These are phyloP conservation scores for Nothomitra cinnamomea DNA, from an alignment of 2,329 filamentous ascomycete genomes.

Conservation along the genomic window DNA sequence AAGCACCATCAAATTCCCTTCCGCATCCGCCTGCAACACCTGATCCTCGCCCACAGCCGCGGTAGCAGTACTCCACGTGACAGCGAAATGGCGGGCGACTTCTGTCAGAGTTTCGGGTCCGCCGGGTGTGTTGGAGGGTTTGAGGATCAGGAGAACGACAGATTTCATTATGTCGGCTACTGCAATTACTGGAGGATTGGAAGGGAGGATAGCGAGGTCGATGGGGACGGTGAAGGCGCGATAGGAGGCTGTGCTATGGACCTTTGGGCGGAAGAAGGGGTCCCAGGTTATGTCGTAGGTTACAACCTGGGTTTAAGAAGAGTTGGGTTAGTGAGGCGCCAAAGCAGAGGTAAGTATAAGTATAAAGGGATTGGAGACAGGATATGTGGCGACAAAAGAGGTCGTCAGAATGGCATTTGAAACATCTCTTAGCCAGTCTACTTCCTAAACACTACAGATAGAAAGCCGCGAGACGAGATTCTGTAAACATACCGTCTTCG, in stretches of 20 bases:
- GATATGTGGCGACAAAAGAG: too few relatives aligned
- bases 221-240: constrained; percentile 72
- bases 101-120: constrained; percentile 50
- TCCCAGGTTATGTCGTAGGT: background rate
- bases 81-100: constrained; percentile 63
- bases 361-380: too few relatives aligned
- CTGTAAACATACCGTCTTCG: constrained; percentile 54
- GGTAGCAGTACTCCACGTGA: constrained; percentile 67
- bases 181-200: constrained; percentile 37
- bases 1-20: constrained; percentile 77
- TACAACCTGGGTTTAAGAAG: background rate
- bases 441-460: too few relatives aligned
- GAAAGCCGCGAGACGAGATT: too few relatives aligned
- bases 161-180: constrained; percentile 93
- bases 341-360: too few relatives aligned
- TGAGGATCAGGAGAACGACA: constrained; percentile 59
- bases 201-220: constrained; percentile 45
- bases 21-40: constrained; percentile 71
- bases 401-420: too few relatives aligned
- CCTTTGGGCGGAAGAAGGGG: background rate
- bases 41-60: constrained; percentile 53
- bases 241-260: constrained; percentile 51
- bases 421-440: too few relatives aligned
- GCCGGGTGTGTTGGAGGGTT: constrained; percentile 33
- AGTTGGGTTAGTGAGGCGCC: background rate